phyloP scores from a whole-genome alignment of 2,329 filamentous ascomycete species.

The Trichoderma semiorbis region DNA sequence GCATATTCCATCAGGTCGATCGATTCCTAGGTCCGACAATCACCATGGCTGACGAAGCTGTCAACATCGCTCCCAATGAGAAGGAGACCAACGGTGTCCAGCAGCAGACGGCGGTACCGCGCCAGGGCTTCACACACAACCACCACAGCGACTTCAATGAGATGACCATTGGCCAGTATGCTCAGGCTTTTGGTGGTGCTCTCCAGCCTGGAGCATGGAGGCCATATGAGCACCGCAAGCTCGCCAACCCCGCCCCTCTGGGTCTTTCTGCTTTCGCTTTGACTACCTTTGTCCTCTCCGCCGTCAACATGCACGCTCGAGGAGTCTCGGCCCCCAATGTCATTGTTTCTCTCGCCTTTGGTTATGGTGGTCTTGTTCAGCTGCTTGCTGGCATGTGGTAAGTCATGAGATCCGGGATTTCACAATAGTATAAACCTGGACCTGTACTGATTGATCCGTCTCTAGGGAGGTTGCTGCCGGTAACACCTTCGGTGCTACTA shows the following conservation, averaged over 20 bases:
- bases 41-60: slow-evolving; percentile 15
- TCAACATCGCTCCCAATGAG: slow-evolving; percentile 14
- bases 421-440: neutral
- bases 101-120: slow-evolving; percentile 4
- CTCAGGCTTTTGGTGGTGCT: slow-evolving; percentile 63
- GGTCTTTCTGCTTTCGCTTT: slow-evolving; percentile 76
- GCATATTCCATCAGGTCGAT: neutral
- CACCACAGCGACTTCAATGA: slow-evolving; percentile 28
- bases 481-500: slow-evolving; percentile 82
- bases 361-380: slow-evolving; percentile 75
- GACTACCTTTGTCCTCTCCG: slow-evolving; percentile 76
- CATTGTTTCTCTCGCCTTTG: slow-evolving; percentile 65
- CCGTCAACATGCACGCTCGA: slow-evolving; percentile 66
- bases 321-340: slow-evolving; percentile 61
- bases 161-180: slow-evolving; percentile 24
- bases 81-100: slow-evolving; percentile 15
- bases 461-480: slow-evolving; percentile 79
- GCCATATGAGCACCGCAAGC: slow-evolving; percentile 63
- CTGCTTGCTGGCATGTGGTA: slow-evolving; percentile 84
- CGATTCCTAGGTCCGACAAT: slow-evolving; percentile 7
- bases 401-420: slow-evolving; percentile 30
- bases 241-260: slow-evolving; percentile 76
- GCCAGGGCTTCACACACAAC: slow-evolving; percentile 17
- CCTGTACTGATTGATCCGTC: slow-evolving; percentile 18
- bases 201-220: slow-evolving; percentile 69